Conservation (phyloP, 2,329 filamentous ascomycete genomes). For the Apiospora koreana region DNA sequence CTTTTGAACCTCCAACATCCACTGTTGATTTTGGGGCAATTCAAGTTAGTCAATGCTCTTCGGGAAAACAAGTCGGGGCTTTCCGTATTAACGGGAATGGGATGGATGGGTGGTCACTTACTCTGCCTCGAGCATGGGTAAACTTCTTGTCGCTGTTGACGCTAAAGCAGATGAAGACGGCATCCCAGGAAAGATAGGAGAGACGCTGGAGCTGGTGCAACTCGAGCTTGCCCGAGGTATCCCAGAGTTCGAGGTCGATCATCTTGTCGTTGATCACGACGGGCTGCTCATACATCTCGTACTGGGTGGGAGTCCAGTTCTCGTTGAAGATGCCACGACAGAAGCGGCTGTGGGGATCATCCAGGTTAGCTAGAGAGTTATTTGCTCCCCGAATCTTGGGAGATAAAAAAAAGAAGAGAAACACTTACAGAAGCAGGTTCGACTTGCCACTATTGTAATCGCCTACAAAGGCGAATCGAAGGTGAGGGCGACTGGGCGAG, state of each 20-base stretch:
- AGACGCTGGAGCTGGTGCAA: slow-evolving; percentile 29
- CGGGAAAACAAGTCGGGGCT: slow-evolving; percentile 7
- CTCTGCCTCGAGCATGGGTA: slow-evolving; percentile 27
- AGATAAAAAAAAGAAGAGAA: neutral
- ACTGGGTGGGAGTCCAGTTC: slow-evolving; percentile 26
- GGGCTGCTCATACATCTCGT: slow-evolving; percentile 30
- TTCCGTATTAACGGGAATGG: neutral
- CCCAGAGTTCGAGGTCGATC: slow-evolving; percentile 34
- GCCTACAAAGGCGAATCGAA: slow-evolving; percentile 34
- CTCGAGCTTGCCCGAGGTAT: slow-evolving; percentile 28
- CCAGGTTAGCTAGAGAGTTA: neutral
- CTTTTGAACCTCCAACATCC: slow-evolving; percentile 70
- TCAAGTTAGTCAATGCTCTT: slow-evolving; percentile 12
- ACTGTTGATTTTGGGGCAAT: slow-evolving; percentile 40
- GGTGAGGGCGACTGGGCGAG: slow-evolving; percentile 21
- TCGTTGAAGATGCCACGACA: slow-evolving; percentile 27
- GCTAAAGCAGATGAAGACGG: slow-evolving; percentile 39
- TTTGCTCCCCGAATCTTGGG: too few relatives aligned
- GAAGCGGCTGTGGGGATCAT: slow-evolving; percentile 25
- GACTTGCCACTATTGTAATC: slow-evolving; percentile 32
- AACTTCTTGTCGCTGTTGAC: slow-evolving; percentile 32
- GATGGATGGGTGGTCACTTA: slow-evolving; percentile 18
- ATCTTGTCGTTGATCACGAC: slow-evolving; percentile 23
- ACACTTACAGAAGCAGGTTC: slow-evolving; percentile 29
- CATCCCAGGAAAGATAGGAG: slow-evolving; percentile 35